Base-by-base conservation (phyloP, 306 rosid genomes). In the Castanea mollissima region DNA sequence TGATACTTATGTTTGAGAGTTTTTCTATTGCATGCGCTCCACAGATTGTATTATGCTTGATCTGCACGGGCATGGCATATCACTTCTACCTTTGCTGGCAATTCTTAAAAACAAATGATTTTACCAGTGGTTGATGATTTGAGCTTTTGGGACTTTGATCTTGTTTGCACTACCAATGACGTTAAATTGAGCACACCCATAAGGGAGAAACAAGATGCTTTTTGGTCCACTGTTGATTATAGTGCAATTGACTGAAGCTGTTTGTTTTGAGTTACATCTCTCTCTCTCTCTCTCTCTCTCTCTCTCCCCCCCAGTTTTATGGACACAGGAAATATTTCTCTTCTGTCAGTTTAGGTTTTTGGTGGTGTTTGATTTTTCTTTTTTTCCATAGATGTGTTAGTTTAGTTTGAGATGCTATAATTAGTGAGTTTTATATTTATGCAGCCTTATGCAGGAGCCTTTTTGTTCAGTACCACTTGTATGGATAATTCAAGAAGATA, bases 401-500 rank as follows among this genome's bases (percentile, higher is more conserved):
- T 73, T 55, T 83, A 83, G 78, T 83, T 81, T 83, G 68, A 85
- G 88, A 85, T 87, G 76, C 81, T 87, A 55, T 84, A 89, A 84
- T 91, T 83, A 85, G 92, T 90, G 85, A 84, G 85, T 90, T 90
- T 88, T 89, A 93, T 91, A 89, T 93, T 85, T 81, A 81, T 95
- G 94, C 98, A 95, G 99, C 96, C 92, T 95, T 86, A 95, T 93
- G 98, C 99, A 95, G 94, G 99, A 88, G 85, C 99, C 99, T 57
- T 95, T 95, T 88, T 90, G 92, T 91, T 89, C 97, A 15, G 77
- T 95, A 69, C 98, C 99, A 77, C 78, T 95, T 75, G 84, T 95
- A 85, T 95, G 99, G 98, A 90, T 95, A 84, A 83, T 95, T 91
- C 98, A 89, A 88, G 98, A 93, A 84, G 90, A 95, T 86, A 83